phyloP scores from a whole-genome alignment of 768 basidiomycete species.

The Strobilomyces confusus region DNA sequence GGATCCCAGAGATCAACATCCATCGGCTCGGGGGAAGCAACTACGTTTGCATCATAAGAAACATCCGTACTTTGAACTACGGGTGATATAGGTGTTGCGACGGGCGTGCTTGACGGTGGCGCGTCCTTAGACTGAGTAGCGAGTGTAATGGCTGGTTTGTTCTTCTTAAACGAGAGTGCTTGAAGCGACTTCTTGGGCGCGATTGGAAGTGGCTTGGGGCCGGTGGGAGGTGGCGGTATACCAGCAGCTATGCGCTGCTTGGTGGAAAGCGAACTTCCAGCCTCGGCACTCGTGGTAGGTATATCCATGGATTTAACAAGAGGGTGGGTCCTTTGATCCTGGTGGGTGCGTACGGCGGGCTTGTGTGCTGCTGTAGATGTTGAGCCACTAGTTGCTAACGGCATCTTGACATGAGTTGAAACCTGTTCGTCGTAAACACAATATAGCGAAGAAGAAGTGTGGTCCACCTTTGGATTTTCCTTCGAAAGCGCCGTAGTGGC shows the following conservation, averaged over 20 bases:
- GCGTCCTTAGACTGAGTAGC: constrained; percentile 14
- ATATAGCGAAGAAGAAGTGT: background rate
- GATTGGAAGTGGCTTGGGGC: constrained; percentile 33
- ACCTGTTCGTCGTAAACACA: constrained; percentile 6
- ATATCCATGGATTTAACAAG: constrained; percentile 31
- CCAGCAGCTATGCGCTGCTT: constrained; percentile 47
- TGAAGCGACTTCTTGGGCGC: constrained; percentile 24
- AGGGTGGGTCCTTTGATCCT: constrained; percentile 29
- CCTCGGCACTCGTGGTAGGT: constrained; percentile 20
- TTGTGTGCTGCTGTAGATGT: constrained; percentile 13
- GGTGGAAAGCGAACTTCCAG: constrained; percentile 42
- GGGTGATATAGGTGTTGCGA: constrained; percentile 11
- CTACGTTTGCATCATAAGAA: background rate
- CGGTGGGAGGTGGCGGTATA: constrained; percentile 32
- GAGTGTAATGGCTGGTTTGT: constrained; percentile 14
- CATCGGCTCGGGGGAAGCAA: constrained; percentile 21
- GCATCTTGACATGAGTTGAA: background rate
- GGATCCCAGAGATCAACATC: constrained; percentile 17
- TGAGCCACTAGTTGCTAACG: background rate
- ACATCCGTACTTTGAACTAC: background rate
- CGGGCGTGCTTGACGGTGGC: background rate
- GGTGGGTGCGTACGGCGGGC: constrained; percentile 24
- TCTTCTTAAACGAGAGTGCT: constrained; percentile 46
- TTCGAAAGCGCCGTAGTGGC: background rate
- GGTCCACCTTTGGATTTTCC: constrained; percentile 12